phyloP scores from a whole-genome alignment of 805 yeast species.

The Candida multigemmis region DNA sequence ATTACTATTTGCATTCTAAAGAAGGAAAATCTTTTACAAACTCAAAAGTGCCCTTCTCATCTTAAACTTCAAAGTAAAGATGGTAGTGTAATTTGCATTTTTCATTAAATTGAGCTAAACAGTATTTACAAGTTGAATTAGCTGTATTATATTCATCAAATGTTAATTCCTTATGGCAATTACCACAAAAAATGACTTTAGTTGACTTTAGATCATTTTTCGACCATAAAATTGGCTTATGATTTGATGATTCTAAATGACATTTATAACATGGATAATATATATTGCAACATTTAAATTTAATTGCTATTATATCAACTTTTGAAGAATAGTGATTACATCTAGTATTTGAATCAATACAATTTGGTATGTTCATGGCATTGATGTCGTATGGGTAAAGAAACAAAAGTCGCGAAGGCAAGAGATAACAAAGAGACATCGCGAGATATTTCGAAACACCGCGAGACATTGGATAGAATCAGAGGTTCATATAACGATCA shows the following conservation, averaged over 20 bases:
- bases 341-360: constrained; percentile 24
- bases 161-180: constrained; percentile 18
- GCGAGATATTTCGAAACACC: no score
- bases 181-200: constrained; percentile 26
- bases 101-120: constrained; percentile 25
- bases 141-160: constrained; percentile 15
- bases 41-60: not conserved
- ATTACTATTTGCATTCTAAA: constrained; percentile 1
- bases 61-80: constrained; percentile 19
- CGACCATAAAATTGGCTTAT: constrained; percentile 3
- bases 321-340: constrained; percentile 26
- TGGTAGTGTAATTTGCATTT: constrained; percentile 26
- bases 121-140: constrained; percentile 12
- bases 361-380: no score
- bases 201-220: constrained; percentile 3
- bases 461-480: not conserved
- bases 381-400: not conserved
- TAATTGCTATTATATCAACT: constrained; percentile 30
- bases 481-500: not conserved
- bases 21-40: not conserved
- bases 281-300: constrained; percentile 25
- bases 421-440: no score
- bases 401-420: not conserved
- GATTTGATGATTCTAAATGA: constrained; percentile 14
- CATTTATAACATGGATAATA: constrained; percentile 33